These are phyloP conservation scores for Penicillium tannophilum DNA, from an alignment of 495 filamentous ascomycete species.

Conservation along the genomic window DNA sequence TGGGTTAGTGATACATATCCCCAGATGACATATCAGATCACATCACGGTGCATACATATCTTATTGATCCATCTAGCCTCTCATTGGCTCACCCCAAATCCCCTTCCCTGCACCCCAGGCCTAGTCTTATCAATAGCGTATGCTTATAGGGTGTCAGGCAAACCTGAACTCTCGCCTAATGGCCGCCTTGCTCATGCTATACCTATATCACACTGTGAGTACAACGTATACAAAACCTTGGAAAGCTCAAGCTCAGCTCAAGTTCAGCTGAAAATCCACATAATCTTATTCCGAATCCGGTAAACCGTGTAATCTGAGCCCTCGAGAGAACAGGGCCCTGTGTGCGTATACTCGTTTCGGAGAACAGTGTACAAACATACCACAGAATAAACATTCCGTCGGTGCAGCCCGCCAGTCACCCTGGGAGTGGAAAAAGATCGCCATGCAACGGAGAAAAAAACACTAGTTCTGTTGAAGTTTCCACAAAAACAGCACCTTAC, in stretches of 20 bases:
- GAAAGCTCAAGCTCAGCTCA: neutral
- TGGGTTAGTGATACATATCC: neutral
- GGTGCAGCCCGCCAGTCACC: neutral
- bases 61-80: neutral
- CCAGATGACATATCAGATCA: conserved; percentile 3
- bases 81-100: neutral
- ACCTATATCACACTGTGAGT: neutral
- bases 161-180: neutral
- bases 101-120: conserved; percentile 2
- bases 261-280: neutral
- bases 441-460: conserved; percentile 5
- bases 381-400: neutral
- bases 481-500: conserved; percentile 3
- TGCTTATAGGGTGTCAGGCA: conserved; percentile 4
- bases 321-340: no score
- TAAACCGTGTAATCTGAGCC: no score
- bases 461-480: conserved; percentile 17
- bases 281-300: no score
- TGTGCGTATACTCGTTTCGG: no score
- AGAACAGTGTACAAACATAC: neutral
- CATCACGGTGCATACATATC: conserved; percentile 2
- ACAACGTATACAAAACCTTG: neutral
- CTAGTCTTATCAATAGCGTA: conserved; percentile 1
- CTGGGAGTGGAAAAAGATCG: conserved; percentile 10
- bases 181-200: neutral